Conservation (phyloP, 345 rosid species). For the Kernera saxatilis region DNA sequence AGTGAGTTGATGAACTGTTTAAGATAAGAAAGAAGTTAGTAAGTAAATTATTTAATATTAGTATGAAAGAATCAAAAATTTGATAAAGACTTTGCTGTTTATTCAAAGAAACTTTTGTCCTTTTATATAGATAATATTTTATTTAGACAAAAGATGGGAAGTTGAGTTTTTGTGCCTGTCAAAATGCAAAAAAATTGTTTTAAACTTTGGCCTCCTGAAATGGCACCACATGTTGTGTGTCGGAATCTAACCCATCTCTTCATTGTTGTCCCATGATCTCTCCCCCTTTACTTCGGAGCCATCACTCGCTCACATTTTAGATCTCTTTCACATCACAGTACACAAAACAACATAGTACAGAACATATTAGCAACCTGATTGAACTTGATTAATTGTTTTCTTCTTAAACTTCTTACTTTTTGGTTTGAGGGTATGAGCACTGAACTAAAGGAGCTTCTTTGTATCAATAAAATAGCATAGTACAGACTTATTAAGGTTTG, state of each 20-base stretch:
- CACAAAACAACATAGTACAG: no score
- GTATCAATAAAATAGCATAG: background rate
- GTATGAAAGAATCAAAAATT: background rate
- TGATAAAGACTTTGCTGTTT: background rate
- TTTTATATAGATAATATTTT: background rate
- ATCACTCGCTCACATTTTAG: conserved; percentile 16
- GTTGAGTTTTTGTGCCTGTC: background rate
- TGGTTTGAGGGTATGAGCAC: background rate
- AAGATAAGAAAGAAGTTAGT: background rate
- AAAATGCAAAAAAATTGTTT: background rate
- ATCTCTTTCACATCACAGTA: background rate
- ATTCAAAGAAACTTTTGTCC: conserved; percentile 21
- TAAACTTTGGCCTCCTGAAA: conserved; percentile 23
- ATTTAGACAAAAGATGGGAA: background rate
- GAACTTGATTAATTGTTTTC: background rate
- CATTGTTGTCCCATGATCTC: conserved; percentile 22
- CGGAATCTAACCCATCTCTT: conserved; percentile 28
- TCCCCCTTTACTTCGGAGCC: conserved; percentile 4
- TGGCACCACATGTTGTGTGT: conserved; percentile 33
- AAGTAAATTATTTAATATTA: background rate
- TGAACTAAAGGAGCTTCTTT: background rate
- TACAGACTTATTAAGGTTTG: no score
- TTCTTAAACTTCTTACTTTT: background rate
- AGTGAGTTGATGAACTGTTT: conserved; percentile 1
- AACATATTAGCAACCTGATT: background rate